Base-by-base conservation (phyloP, 805 yeast genomes). In the Sungouiella thailandica region DNA sequence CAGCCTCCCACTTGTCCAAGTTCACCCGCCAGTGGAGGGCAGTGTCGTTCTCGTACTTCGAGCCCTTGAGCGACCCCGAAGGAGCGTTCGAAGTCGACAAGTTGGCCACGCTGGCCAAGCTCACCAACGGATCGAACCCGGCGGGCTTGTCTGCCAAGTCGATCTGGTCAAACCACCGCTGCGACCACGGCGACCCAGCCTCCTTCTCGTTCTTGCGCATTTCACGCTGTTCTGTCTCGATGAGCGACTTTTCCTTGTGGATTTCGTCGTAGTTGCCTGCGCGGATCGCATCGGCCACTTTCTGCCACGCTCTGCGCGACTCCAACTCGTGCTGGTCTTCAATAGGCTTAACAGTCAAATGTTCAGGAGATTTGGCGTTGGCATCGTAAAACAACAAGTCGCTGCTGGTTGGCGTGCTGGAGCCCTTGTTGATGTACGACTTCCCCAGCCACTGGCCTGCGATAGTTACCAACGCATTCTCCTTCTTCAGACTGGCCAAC, bases 371-470 rank as follows among this genome's bases (percentile, higher is more conserved):
- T 22, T 62, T 55, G 27, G 60, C 61, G 25, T 55, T 53, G 3
- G 87, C 83, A 56, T 83, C 85, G 53, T 79, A 80, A 52, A 84
- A 84, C 22, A 77, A 47, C 25, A 65, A 71, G 34, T 65, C 72
- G 14, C 67, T 60, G 30, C 71, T 68, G 3, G 70, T 38, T 13
- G 68, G 67, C 7, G 76, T 57, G 17, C 63, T 53, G 6, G 67
- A 49, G 39, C 87, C 89, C 54, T 74, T 72, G 42, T 62, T 65
- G 44, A 85, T 78, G 49, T 66, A 71, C 12, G 90, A 82, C 44
- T 66, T 65, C 20, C 82, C 90, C 11, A 93, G 80, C 98, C 97
- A 93, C 66, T 88, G 97, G 29, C 98, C 98, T 29, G 68, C 51
- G 40, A 93, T 80, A 11, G 95, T 83, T 62, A 75, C 84, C 36